Percentiles rank a stretch among this genome's conserved stretches.
phyloP scores from a whole-genome alignment of 2,329 filamentous ascomycete species.

The Xylaria sp. region DNA sequence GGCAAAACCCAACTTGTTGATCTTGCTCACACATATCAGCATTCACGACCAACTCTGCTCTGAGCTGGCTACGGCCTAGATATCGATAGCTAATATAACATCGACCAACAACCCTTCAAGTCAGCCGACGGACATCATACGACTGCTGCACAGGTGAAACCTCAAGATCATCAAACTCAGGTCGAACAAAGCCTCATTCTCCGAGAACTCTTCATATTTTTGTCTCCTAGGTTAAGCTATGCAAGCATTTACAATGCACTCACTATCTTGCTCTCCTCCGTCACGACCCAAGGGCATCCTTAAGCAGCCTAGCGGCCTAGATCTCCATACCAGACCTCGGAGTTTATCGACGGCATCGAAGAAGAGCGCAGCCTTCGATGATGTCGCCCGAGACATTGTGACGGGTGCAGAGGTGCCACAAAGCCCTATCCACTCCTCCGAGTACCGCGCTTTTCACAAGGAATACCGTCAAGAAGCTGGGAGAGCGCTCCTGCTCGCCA shows the following conservation, averaged over 20 bases:
- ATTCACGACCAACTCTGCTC: slow-evolving; percentile 23
- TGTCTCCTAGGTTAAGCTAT: slow-evolving; percentile 9
- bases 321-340: slow-evolving; percentile 36
- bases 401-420: slow-evolving; percentile 41
- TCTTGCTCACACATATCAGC: slow-evolving; percentile 27
- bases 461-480: slow-evolving; percentile 42
- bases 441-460: slow-evolving; percentile 42
- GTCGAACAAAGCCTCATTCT: slow-evolving; percentile 2
- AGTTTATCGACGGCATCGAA: slow-evolving; percentile 39
- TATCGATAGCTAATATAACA: slow-evolving; percentile 23
- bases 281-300: slow-evolving; percentile 41
- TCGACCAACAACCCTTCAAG: slow-evolving; percentile 12
- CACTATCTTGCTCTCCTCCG: slow-evolving; percentile 32
- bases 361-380: slow-evolving; percentile 40
- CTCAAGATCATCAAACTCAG: slow-evolving; percentile 8
- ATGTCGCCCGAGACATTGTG: slow-evolving; percentile 42
- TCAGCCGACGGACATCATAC: slow-evolving; percentile 11
- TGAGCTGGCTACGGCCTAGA: slow-evolving; percentile 4
- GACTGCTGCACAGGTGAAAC: not conserved
- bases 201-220: slow-evolving; percentile 4
- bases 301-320: slow-evolving; percentile 40
- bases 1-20: slow-evolving; percentile 33
- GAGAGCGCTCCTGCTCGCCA: slow-evolving; percentile 39
- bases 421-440: slow-evolving; percentile 37
- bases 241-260: slow-evolving; percentile 33